Percentiles rank a stretch among this genome's conserved stretches.
Evolutionary conservation across 2,329 filamentous ascomycete genomes (phyloP).

Genomic region (Scedosporium minutisporum): DNA sequence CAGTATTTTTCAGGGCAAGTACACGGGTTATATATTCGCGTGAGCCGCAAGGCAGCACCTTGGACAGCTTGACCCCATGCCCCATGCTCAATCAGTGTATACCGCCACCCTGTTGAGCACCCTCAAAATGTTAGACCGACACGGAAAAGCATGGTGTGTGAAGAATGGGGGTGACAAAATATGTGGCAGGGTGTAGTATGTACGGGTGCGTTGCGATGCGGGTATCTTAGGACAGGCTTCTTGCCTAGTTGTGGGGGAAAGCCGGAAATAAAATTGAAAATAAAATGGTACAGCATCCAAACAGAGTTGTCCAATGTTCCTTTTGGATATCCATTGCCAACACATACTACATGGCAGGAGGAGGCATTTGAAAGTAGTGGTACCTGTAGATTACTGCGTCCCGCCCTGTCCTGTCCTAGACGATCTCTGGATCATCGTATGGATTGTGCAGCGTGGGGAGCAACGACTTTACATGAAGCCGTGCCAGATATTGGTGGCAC

Average conservation of each 20-base stretch:
- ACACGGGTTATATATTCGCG: not conserved
- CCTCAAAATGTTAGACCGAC: conserved; percentile 1
- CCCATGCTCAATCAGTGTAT: not conserved
- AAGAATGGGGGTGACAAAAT: not conserved
- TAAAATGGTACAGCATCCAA: not conserved
- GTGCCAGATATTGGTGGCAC: too few species aligned
- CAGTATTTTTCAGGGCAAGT: not conserved
- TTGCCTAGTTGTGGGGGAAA: not conserved
- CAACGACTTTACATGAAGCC: too few species aligned
- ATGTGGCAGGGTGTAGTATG: not conserved
- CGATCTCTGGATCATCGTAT: too few species aligned
- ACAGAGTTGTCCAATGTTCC: not conserved
- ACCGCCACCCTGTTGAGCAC: not conserved
- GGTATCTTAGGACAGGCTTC: not conserved
- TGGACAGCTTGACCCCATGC: not conserved
- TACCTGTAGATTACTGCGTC: not conserved
- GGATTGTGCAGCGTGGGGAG: too few species aligned
- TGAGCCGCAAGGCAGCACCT: not conserved
- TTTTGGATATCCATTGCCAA: not conserved
- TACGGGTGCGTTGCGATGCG: not conserved
- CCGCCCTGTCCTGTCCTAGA: too few species aligned
- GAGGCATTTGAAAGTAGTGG: not conserved
- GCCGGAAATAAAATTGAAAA: not conserved
- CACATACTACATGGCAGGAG: conserved; percentile 1
- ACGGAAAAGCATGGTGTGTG: not conserved